Evolutionary conservation across 192 early-diverging fungal genomes (phyloP), one percentile per base, ranked within the genome.

Genomic region (Phlyctochytrium arcticum): DNA sequence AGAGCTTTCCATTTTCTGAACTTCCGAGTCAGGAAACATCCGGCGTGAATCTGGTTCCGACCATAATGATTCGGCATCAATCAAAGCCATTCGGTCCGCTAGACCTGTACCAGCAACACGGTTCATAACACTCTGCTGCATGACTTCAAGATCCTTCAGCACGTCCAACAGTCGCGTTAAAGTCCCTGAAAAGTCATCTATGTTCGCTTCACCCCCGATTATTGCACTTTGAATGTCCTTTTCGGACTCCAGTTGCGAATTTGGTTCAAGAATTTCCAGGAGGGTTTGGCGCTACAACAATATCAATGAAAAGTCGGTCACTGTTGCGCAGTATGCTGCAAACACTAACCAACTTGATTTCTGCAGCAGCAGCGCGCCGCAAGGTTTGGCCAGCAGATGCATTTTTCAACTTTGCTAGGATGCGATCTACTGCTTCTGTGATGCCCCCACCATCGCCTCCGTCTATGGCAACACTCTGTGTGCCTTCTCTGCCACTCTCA

Each of bases 111-210:
- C 31, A 26, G 44, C 65, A 19, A 53, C 21, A 17, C 26, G n/a
- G 26, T n/a, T 26, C 17, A 67, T 29, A 3, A 71, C 21, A 6
- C 34, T 27, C 36, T 62, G 35, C 29, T 73, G 72, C 5, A 57
- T 12, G 8, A 39, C 23, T 53, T 74, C 68, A 27, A 74, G 49
- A 19, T 32, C 26, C 0, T 60, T 23, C n/a, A 66, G 26, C 10
- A 46, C 44, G 19, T 66, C 27, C 33, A 42, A 32, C 9, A 71
- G 42, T n/a, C 23, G 49, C 34, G 23, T 31, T 10, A 21, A 44
- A n/a, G 42, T 44, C 42, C 42, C 42, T 44, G 42, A 44, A 0
- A 44, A 12, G 21, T n/a, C 15, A 12, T 44, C 42, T 12, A 21
- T n/a, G 1, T 12, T 44, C 42, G 42, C 15, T 21, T 44, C 42